Percentiles rank a stretch among this genome's conserved stretches.
Conservation (phyloP, 352 stramenopile species). For the Globisporangium paddicum region DNA sequence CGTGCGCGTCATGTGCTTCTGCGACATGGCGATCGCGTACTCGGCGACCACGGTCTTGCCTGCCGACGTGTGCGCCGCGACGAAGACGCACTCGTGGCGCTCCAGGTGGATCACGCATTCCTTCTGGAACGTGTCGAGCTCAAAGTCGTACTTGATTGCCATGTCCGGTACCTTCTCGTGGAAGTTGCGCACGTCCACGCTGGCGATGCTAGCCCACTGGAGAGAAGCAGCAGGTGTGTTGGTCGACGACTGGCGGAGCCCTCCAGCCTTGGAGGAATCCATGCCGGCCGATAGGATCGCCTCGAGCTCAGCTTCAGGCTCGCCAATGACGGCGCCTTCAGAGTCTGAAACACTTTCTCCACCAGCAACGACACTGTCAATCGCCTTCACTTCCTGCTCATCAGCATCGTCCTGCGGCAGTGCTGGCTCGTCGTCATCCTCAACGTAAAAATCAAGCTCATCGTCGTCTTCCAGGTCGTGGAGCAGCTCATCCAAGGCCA, state of each 20-base stretch:
- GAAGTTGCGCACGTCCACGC: constrained; percentile 78
- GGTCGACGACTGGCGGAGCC: constrained; percentile 14
- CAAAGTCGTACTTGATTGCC: constrained; percentile 78
- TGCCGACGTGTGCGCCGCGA: constrained; percentile 95
- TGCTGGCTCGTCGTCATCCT: constrained; percentile 25
- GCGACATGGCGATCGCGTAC: constrained; percentile 96
- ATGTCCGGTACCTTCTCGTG: constrained; percentile 78
- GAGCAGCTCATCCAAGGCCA: constrained; percentile 65
- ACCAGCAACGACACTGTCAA: not conserved
- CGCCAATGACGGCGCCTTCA: constrained; percentile 4
- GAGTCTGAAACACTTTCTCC: not conserved
- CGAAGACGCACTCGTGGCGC: constrained; percentile 92
- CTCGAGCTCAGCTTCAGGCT: constrained; percentile 55
- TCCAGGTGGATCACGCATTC: constrained; percentile 95
- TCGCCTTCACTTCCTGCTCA: constrained; percentile 2
- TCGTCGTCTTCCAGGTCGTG: constrained; percentile 68
- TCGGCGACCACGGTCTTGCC: constrained; percentile 99
- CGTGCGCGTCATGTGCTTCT: constrained; percentile 87
- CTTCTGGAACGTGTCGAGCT: constrained; percentile 97
- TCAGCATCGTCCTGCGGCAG: constrained; percentile 5
- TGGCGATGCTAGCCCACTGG: constrained; percentile 71
- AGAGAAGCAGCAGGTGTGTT: constrained; percentile 16
- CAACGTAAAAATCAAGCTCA: constrained; percentile 52
- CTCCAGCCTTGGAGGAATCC: not conserved
- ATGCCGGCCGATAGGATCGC: constrained; percentile 27